Base-by-base conservation (phyloP, 2,329 filamentous ascomycete genomes). In the Fusarium brachygibbosum region DNA sequence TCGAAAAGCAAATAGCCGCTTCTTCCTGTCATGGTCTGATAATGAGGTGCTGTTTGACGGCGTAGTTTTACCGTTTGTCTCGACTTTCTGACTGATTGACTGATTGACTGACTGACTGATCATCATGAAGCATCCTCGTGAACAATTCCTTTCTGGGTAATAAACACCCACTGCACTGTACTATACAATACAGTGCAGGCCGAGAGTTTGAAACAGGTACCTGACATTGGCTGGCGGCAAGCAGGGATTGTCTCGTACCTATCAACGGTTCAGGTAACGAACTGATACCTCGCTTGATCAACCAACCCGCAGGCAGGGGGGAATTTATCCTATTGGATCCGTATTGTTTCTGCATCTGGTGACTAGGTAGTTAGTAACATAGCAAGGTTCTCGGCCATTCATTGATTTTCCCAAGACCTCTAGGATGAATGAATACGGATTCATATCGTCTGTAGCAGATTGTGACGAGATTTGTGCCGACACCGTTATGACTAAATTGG, bases 401-500 rank as follows among this genome's bases (percentile, higher is more conserved):
- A 42, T 25, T 42, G 21, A 42, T 25, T n/a, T 42, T 42, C 29
- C 6, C 29, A 29, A 29, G 29, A 10, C 29, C 29, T 42, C 21
- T 3, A 28, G 23, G 40, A 42, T 42, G 40, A 42, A 42, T 25
- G 16, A 42, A 42, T 42, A 42, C 23, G 40, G 23, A 28, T 42
- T 42, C 23, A 42, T 42, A 25, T 21, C 8, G 14, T 25, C 17
- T 13, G 14, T 34, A 16, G 23, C 40, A 25, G 40, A 31, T 46
- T 19, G 28, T 12, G 11, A n/a, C 40, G 21, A 42, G 21, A 16
- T 25, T 42, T 42, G 40, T 42, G 23, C 23, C 34, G 42, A 65
- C 54, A 60, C 62, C 46, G 62, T 65, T 65, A 32, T 38, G 31
- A 65, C 60, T 60, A 66, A 49, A 41, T 66, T 64, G 23, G 14